Evolutionary conservation across 2,329 filamentous ascomycete genomes (phyloP).

Genomic region (Drechmeria coniospora): DNA sequence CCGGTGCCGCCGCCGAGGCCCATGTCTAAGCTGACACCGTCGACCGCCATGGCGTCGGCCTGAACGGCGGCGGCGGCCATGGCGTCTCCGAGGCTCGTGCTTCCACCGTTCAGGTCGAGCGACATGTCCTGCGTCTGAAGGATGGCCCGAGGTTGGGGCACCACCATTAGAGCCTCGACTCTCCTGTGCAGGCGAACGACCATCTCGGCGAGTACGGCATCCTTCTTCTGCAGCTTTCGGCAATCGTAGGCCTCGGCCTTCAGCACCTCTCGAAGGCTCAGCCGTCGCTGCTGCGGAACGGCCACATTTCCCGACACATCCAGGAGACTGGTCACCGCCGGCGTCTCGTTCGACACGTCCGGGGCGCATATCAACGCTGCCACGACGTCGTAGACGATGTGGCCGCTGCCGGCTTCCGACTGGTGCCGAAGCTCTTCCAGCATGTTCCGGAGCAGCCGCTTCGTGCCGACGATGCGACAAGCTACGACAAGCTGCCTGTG

Average conservation of each 20-base stretch:
- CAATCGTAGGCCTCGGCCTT: slow-evolving; percentile 42
- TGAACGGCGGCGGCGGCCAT: slow-evolving; percentile 26
- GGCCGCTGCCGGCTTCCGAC: slow-evolving; percentile 41
- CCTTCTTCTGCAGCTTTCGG: slow-evolving; percentile 37
- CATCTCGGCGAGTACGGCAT: slow-evolving; percentile 42
- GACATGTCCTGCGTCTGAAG: slow-evolving; percentile 25
- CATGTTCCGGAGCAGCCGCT: slow-evolving; percentile 42
- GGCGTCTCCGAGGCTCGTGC: slow-evolving; percentile 22
- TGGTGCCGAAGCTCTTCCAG: slow-evolving; percentile 53
- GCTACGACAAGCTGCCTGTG: slow-evolving; percentile 53
- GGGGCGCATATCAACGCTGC: slow-evolving; percentile 56
- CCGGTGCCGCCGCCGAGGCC: slow-evolving; percentile 19
- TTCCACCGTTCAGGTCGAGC: slow-evolving; percentile 23
- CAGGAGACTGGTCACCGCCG: slow-evolving; percentile 13
- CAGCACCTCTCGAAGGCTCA: slow-evolving; percentile 46
- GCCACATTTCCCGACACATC: slow-evolving; percentile 21
- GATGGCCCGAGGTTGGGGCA: slow-evolving; percentile 23
- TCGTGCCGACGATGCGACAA: slow-evolving; percentile 45
- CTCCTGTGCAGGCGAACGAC: slow-evolving; percentile 46
- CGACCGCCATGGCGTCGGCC: slow-evolving; percentile 23
- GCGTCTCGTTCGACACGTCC: slow-evolving; percentile 31
- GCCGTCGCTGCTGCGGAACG: slow-evolving; percentile 25
- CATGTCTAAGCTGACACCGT: slow-evolving; percentile 29
- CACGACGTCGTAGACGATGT: slow-evolving; percentile 52
- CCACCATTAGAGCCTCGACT: slow-evolving; percentile 49